A percentile compares a stretch with the other conserved stretches of the same genome.
Evolutionary conservation across 2,329 filamentous ascomycete genomes (phyloP).

Genomic region (Canariomyces notabilis): DNA sequence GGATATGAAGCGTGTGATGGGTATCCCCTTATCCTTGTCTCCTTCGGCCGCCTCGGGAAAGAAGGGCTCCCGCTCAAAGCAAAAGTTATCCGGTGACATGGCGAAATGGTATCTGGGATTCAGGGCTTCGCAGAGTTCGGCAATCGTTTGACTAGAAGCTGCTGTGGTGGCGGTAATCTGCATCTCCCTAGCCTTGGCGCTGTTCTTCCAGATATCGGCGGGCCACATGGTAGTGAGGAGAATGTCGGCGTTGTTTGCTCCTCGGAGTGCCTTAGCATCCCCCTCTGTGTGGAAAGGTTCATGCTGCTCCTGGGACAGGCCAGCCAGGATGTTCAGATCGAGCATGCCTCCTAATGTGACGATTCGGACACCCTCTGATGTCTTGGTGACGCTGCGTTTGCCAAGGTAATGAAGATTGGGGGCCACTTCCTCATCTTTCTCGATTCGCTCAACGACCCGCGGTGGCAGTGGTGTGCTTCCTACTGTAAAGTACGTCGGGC

Average conservation of each 20-base stretch:
- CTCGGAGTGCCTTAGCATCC: conserved; percentile 70
- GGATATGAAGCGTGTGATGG: conserved; percentile 84
- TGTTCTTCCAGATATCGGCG: conserved; percentile 57
- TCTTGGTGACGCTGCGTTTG: conserved; percentile 82
- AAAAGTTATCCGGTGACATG: conserved; percentile 58
- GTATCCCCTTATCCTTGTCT: conserved; percentile 41
- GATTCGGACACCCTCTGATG: conserved; percentile 81
- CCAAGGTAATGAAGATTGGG: conserved; percentile 88
- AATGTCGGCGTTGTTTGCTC: conserved; percentile 77
- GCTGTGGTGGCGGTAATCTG: conserved; percentile 48
- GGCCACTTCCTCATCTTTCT: conserved; percentile 70
- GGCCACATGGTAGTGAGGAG: conserved; percentile 87
- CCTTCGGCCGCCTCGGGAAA: conserved; percentile 56
- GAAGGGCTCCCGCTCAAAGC: conserved; percentile 91
- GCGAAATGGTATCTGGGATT: conserved; percentile 93
- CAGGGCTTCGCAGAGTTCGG: conserved; percentile 70
- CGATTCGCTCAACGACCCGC: conserved; percentile 65
- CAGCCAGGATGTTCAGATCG: conserved; percentile 55
- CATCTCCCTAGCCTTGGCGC: conserved; percentile 59
- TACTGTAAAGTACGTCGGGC: conserved; percentile 88
- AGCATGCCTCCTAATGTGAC: conserved; percentile 76
- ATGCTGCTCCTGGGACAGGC: conserved; percentile 65
- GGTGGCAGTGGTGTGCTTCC: conserved; percentile 68
- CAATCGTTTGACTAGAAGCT: conserved; percentile 59
- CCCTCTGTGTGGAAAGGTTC: conserved; percentile 71